Conservation (phyloP, 805 yeast genomes). For the Candida qinlingensis region DNA sequence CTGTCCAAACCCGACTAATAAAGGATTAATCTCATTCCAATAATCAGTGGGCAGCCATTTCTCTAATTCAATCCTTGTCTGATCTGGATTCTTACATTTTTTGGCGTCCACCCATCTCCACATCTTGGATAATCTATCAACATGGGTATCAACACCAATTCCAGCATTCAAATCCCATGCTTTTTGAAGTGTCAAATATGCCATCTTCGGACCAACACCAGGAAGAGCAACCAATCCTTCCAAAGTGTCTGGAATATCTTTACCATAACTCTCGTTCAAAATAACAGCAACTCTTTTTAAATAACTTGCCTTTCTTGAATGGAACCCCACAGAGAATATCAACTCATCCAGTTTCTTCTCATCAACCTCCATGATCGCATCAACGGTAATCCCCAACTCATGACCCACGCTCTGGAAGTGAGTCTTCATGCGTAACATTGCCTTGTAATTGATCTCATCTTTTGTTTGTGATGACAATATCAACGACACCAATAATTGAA, state of each 20-base stretch:
- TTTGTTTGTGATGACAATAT: conserved; percentile 91
- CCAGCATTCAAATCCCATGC: conserved; percentile 79
- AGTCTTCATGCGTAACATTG: conserved; percentile 56
- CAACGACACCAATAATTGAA: conserved; percentile 71
- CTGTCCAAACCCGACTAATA: conserved; percentile 92
- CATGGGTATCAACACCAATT: conserved; percentile 93
- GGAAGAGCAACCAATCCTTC: conserved; percentile 66
- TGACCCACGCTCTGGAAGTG: conserved; percentile 37
- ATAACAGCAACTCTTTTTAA: conserved; percentile 58
- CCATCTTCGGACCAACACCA: conserved; percentile 97
- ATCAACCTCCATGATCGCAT: conserved; percentile 43
- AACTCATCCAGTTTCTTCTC: conserved; percentile 56
- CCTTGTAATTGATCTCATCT: conserved; percentile 76
- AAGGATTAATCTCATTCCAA: conserved; percentile 84
- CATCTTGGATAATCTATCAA: conserved; percentile 72
- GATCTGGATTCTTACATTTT: conserved; percentile 60
- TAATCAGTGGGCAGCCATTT: conserved; percentile 65
- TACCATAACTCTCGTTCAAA: conserved; percentile 42
- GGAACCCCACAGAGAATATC: conserved; percentile 85
- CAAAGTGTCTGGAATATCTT: conserved; percentile 70
- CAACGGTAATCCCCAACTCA: conserved; percentile 51
- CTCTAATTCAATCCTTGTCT: conserved; percentile 63
- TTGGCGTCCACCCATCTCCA: conserved; percentile 67
- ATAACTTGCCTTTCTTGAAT: conserved; percentile 68
- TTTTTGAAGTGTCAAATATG: conserved; percentile 68